Base-by-base conservation (phyloP, 2,329 filamentous ascomycete genomes). In the Talaromyces albobiverticillius region DNA sequence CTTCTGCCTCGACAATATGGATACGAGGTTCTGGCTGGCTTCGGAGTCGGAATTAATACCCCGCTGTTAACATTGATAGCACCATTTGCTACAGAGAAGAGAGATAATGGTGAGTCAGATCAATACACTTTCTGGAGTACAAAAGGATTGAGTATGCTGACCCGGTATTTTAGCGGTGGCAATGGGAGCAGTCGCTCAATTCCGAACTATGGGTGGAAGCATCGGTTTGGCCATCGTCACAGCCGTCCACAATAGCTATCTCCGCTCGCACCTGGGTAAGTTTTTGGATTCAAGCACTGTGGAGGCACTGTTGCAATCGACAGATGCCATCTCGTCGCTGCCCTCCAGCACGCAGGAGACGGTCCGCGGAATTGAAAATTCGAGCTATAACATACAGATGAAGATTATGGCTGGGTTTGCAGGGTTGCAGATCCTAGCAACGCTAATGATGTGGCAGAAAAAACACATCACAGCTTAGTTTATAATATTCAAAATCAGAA, bases 11-110 rank as follows among this genome's bases (percentile, higher is more conserved):
- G 57, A 2, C 60, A 69, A 40, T 71, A 70, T 51, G 70, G 67
- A 10, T 73, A 68, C 41, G 60, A 74, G 50, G 64, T 64, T 2
- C 57, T 74, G 10, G 65, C 71, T 57, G 72, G 70, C 11, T 64
- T 71, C 18, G 71, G 72, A 3, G 69, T 73, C 51, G 72, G 69
- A 3, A 60, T 72, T 11, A 46, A 22, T 10, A 45, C 20, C 18
- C 20, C 26, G 6, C 25, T 52, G 25, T 10, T 52, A 9, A 46
- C 22, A n/a, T 23, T 52, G 20, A 46, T 46, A 25, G 46, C 50
- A 23, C 50, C 50, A 18, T 46, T 46, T 22, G 41, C 50, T 11
- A 29, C 32, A 5, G 50, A 52, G 18, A 31, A 38, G 13, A 23
- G 41, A 38, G 40, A 52, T 18, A 10, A 45, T 32, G 31, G 46